Base-by-base conservation (phyloP, 805 yeast species). In the Groenewaldozyma salmanticensis region DNA sequence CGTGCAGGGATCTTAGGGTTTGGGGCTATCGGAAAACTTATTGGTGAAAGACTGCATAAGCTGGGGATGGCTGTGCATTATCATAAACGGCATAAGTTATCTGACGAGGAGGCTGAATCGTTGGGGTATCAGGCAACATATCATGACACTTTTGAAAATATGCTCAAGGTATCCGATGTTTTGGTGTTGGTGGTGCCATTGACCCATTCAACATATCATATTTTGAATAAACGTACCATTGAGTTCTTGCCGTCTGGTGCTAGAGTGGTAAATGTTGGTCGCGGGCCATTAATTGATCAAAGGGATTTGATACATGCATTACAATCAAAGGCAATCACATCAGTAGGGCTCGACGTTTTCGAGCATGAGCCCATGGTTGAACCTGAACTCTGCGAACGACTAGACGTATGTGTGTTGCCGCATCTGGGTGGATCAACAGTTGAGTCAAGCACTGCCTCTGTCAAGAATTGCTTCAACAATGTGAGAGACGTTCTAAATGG, bases 301-400 rank as follows among this genome's bases (percentile, higher is more conserved):
- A 66, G 71, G n/a, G 87, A 75, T 2, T 59, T 82, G 37, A 64
- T 81, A 7, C 67, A 62, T 4, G 88, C 79, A 0, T 63, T 83
- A 40, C 66, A 76, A 42, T 50, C 67, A 5, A 85, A 84, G 0
- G 71, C 76, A 40, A 67, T 83, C 2, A 59, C 70, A 5, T 73
- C 78, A 53, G 84, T 79, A 5, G 92, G 90, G 0, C 55, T 81
- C 24, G 94, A 83, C 52, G 94, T 83, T 4, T 81, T 64, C 56
- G 76, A 72, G 44, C 57, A 72, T 19, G 94, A 83, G 58, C 84
- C 84, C 4, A 38, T 51, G 0, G 70, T 79, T 16, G 68, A 72
- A 45, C 62, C 65, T 11, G 73, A 67, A 27, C 66, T 79, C 32
- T 48, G 71, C 29, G 60, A 64, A 4, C 67, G 88, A 53, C 66